Conservation (phyloP, 2,329 filamentous ascomycete species). For the Calonectria hongkongensis region DNA sequence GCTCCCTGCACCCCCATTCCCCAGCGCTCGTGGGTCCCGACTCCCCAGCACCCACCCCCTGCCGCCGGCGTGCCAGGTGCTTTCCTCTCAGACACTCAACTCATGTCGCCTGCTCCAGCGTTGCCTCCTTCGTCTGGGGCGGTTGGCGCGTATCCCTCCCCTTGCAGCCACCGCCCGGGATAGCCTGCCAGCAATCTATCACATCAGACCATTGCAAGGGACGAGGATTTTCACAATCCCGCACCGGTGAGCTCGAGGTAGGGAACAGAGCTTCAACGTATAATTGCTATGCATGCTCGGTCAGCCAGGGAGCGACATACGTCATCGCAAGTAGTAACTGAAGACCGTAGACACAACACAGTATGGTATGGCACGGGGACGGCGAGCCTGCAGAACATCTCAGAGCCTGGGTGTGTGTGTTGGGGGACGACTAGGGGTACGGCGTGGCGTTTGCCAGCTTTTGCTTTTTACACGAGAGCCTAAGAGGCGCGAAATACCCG, state of each 20-base stretch:
- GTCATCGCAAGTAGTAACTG: not conserved
- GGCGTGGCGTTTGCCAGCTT: conserved; percentile 38
- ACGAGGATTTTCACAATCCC: conserved; percentile 38
- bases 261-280: conserved; percentile 27
- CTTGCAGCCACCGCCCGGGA: conserved; percentile 53
- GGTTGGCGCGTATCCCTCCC: conserved; percentile 46
- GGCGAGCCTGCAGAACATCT: conserved; percentile 22
- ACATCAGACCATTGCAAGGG: conserved; percentile 52
- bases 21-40: conserved; percentile 42
- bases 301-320: not conserved
- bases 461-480: conserved; percentile 51
- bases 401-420: conserved; percentile 21
- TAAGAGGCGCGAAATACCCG: conserved; percentile 54
- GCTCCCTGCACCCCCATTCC: conserved; percentile 35
- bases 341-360: not conserved
- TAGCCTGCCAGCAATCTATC: conserved; percentile 46
- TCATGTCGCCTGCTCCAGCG: conserved; percentile 44
- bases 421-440: conserved; percentile 36
- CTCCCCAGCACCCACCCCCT: conserved; percentile 40
- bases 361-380: conserved; percentile 1
- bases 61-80: conserved; percentile 46
- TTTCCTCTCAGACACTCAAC: conserved; percentile 31
- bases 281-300: conserved; percentile 26
- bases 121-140: conserved; percentile 41
- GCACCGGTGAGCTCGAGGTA: conserved; percentile 35